Evolutionary conservation across 805 yeast genomes (phyloP).

Genomic region (Yamadazyma laniorum): DNA sequence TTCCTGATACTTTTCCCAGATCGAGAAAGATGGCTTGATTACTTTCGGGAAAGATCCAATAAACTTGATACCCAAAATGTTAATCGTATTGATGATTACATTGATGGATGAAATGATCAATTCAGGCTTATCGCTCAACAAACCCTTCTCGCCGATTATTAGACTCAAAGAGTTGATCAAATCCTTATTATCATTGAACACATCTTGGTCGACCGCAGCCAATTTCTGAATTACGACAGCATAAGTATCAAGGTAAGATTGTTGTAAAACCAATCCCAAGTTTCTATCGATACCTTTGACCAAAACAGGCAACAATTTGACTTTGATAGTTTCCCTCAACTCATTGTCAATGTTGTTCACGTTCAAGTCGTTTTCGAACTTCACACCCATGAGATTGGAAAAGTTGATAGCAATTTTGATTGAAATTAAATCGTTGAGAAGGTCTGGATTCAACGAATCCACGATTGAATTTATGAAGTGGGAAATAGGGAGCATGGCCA

Average conservation of each 20-base stretch:
- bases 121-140: conserved; percentile 57
- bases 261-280: conserved; percentile 52
- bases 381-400: conserved; percentile 59
- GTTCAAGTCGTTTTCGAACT: conserved; percentile 66
- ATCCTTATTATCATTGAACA: conserved; percentile 36
- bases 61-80: conserved; percentile 78
- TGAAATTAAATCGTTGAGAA: conserved; percentile 37
- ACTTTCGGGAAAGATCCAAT: conserved; percentile 84
- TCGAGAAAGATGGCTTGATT: conserved; percentile 66
- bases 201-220: conserved; percentile 35
- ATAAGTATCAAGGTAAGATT: conserved; percentile 67
- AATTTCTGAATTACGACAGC: conserved; percentile 64
- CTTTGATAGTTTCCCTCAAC: conserved; percentile 51
- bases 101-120: conserved; percentile 70
- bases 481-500: conserved; percentile 72
- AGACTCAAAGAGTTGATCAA: conserved; percentile 50
- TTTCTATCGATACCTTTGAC: conserved; percentile 35
- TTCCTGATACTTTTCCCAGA: conserved; percentile 46
- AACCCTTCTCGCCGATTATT: conserved; percentile 50
- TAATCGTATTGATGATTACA: conserved; percentile 66
- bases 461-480: conserved; percentile 64
- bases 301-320: conserved; percentile 49
- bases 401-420: conserved; percentile 58
- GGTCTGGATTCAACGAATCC: conserved; percentile 33
- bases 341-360: conserved; percentile 41